These are phyloP conservation scores for Corylus avellana DNA, from an alignment of 306 rosid genomes.

Conservation along the genomic window DNA sequence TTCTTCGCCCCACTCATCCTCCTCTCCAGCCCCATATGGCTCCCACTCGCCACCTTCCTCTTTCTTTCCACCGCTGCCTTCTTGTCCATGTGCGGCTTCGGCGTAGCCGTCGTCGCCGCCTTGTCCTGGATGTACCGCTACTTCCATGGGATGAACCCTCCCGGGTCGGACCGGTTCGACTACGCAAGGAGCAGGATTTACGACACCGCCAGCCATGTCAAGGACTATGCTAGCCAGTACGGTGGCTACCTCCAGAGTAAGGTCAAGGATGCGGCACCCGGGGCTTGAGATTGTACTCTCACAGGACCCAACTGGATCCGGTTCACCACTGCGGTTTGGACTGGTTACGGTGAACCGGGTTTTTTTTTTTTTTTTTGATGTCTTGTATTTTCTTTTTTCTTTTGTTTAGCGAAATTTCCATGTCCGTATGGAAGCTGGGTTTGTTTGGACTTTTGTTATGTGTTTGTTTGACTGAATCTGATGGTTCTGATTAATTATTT, in stretches of 20 bases:
- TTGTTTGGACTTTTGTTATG: background rate
- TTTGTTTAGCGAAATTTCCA: background rate
- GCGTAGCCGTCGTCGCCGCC: conserved; percentile 28
- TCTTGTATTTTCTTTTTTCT: background rate
- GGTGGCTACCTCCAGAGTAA: conserved; percentile 80
- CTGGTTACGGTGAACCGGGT: background rate
- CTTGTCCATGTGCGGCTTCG: conserved; percentile 50
- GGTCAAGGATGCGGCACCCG: conserved; percentile 87
- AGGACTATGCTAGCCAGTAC: conserved; percentile 81
- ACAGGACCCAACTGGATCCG: too few relatives aligned
- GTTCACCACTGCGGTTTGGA: too few relatives aligned
- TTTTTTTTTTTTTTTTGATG: background rate
- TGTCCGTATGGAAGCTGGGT: background rate
- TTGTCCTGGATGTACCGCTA: conserved; percentile 71
- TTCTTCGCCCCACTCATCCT: conserved; percentile 58
- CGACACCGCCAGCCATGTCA: conserved; percentile 79
- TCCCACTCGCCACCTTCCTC: conserved; percentile 43
- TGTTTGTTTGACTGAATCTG: too few relatives aligned
- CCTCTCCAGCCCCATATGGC: conserved; percentile 72
- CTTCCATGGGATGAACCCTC: conserved; percentile 69
- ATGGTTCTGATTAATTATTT: too few relatives aligned
- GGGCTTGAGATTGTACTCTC: conserved; percentile 46
- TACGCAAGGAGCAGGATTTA: conserved; percentile 71
- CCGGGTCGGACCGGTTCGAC: conserved; percentile 76
- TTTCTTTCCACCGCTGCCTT: conserved; percentile 40